A percentile compares a stretch with the other conserved stretches of the same genome.
phyloP scores from a whole-genome alignment of 192 early-diverging fungal species.

The Entophlyctis luteolus region DNA sequence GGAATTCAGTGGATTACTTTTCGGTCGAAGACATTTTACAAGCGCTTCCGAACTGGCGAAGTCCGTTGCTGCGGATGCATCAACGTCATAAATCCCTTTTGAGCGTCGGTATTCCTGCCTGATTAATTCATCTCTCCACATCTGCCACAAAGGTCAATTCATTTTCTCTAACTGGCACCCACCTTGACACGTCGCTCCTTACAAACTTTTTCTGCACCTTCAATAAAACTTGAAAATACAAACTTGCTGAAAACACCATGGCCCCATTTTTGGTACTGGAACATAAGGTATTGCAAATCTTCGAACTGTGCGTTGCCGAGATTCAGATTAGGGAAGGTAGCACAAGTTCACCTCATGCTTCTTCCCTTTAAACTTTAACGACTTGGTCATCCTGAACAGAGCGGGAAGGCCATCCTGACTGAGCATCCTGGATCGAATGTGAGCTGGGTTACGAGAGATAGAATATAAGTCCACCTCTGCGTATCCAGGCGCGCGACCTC shows the following conservation, averaged over 20 bases:
- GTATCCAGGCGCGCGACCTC: constrained; percentile 29
- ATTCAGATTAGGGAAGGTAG: background rate
- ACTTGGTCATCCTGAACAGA: constrained; percentile 10
- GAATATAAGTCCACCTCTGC: constrained; percentile 7
- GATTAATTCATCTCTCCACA: background rate
- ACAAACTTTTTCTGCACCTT: constrained; percentile 36
- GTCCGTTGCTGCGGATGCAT: background rate
- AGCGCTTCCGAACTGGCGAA: background rate
- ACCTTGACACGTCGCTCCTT: constrained; percentile 29
- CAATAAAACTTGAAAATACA: constrained; percentile 30
- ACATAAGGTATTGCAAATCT: constrained; percentile 33
- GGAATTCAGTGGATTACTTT: background rate
- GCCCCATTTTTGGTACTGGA: constrained; percentile 42
- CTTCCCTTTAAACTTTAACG: constrained; percentile 32
- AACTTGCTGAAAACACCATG: constrained; percentile 39
- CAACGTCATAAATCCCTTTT: background rate
- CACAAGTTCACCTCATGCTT: constrained; percentile 24
- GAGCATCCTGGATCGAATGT: constrained; percentile 23
- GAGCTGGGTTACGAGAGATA: background rate
- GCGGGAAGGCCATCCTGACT: constrained; percentile 25
- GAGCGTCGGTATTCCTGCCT: background rate
- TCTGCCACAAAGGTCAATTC: background rate
- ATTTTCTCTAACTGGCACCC: background rate
- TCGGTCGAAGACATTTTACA: background rate
- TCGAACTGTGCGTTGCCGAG: constrained; percentile 2